A percentile compares a stretch with the other conserved stretches of the same genome.
These are phyloP conservation scores for Spatholobus suberectus DNA, from an alignment of 306 rosid species.

Conservation along the genomic window DNA sequence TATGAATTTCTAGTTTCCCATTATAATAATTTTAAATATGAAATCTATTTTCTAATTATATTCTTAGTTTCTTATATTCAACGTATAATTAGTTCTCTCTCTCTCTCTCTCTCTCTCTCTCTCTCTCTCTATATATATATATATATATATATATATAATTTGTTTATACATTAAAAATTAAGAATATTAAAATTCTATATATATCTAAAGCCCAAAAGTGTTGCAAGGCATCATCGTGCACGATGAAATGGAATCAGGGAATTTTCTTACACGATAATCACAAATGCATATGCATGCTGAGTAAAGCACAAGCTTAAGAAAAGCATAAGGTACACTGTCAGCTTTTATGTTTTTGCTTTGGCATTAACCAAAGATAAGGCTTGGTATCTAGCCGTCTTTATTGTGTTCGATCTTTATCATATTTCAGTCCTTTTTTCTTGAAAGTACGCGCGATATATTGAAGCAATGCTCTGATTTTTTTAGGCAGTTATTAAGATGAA, in stretches of 20 bases:
- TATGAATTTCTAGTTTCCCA: neutral
- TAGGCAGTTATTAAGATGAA: neutral
- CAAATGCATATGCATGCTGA: neutral
- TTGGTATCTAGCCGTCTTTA: neutral
- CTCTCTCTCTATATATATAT: too few relatives aligned
- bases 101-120: too few relatives aligned
- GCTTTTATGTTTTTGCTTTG: neutral
- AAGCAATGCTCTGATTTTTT: conserved; percentile 1
- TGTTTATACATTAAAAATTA: neutral
- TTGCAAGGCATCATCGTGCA: neutral
- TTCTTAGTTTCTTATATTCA: neutral
- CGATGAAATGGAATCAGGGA: neutral
- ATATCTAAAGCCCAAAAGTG: neutral
- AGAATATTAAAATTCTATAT: neutral
- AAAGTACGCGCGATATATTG: neutral
- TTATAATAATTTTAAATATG: neutral
- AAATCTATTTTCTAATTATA: neutral
- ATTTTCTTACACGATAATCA: neutral
- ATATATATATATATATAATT: too few relatives aligned
- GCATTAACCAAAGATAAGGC: neutral
- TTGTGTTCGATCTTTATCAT: neutral
- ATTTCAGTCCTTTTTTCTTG: neutral
- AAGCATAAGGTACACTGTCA: too few relatives aligned
- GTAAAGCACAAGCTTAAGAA: too few relatives aligned
- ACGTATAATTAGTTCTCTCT: neutral